Base-by-base conservation (phyloP, 148 eudicot genomes). In the Limonium bicolor region DNA sequence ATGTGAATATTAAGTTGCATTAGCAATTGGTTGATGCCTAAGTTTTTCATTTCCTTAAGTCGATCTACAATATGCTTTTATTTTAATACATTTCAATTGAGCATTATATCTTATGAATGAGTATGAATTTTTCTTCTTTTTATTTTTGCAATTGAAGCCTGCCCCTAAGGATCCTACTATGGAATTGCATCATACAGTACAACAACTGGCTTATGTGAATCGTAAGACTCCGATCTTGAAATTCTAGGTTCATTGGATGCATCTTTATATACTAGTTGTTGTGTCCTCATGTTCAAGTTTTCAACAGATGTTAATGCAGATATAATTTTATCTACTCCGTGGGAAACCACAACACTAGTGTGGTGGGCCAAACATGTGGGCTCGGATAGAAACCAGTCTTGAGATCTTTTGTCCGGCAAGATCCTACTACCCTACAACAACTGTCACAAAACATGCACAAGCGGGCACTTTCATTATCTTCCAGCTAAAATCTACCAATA, bases 281-380 rank as follows among this genome's bases (percentile, higher is more conserved):
- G n/a, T n/a, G n/a, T 18, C 1, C 10, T 7, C 7, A 7, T 29
- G 43, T 25, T 31, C 49, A 35, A 8, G 6, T 25, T 6, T 31
- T 53, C 20, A 33, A 41, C 10, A 26, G 29, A 53, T 48, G 52
- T 16, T 52, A 45, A 17, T 57, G 60, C 78, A 90, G 95, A 65
- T 90, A 90, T 60, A 35, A 27, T 6, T 90, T 64, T 72, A 63
- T 54, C 61, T 76, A 21, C 95, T 95, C 8, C 52, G 74, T 41
- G 86, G 51, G n/a, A n/a, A n/a, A 25, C 40, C 59, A 26, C 70
- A 73, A 53, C 95, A 78, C 59, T 70, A 68, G 10, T 90, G 99
- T 59, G n/a, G 99, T 19, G 99, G 82, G 56, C 95, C 99, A 27
- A 77, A 90, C 49, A 63, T 66, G 32, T 90, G n/a, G 99, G 81